phyloP scores from a whole-genome alignment of 257 asterid genomes.

The Osmanthus fragrans region DNA sequence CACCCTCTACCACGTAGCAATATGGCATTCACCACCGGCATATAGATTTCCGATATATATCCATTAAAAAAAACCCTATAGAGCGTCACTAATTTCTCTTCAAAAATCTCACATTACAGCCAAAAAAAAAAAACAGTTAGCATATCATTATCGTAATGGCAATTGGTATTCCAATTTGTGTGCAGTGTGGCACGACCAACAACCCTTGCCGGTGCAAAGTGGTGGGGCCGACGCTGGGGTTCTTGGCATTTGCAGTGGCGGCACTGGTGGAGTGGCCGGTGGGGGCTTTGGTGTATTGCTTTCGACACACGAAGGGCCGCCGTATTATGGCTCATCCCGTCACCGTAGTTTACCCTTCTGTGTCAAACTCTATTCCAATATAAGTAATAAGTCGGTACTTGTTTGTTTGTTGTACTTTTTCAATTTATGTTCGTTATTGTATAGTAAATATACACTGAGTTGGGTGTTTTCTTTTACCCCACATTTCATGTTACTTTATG shows the following conservation, averaged over 20 bases:
- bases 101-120: not conserved
- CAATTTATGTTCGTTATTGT: too few relatives aligned
- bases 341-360: constrained; percentile 63
- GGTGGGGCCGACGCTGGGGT: constrained; percentile 85
- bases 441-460: too few relatives aligned
- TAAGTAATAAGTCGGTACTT: constrained; percentile 6
- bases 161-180: constrained; percentile 41
- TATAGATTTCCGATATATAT: not conserved
- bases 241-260: constrained; percentile 73
- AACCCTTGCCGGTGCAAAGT: constrained; percentile 89
- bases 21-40: constrained; percentile 16
- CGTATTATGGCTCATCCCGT: constrained; percentile 86
- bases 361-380: constrained; percentile 52
- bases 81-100: not conserved
- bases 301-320: constrained; percentile 82
- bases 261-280: constrained; percentile 89
- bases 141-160: constrained; percentile 24
- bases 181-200: constrained; percentile 63
- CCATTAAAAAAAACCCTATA: not conserved
- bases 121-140: not conserved
- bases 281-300: constrained; percentile 73
- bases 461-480: too few relatives aligned
- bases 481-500: too few relatives aligned
- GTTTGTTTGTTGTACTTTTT: too few relatives aligned
- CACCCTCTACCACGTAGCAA: not conserved